Percentiles rank a stretch among this genome's conserved stretches.
phyloP scores from a whole-genome alignment of 2,329 filamentous ascomycete species.

The Trichoderma oligosporum region DNA sequence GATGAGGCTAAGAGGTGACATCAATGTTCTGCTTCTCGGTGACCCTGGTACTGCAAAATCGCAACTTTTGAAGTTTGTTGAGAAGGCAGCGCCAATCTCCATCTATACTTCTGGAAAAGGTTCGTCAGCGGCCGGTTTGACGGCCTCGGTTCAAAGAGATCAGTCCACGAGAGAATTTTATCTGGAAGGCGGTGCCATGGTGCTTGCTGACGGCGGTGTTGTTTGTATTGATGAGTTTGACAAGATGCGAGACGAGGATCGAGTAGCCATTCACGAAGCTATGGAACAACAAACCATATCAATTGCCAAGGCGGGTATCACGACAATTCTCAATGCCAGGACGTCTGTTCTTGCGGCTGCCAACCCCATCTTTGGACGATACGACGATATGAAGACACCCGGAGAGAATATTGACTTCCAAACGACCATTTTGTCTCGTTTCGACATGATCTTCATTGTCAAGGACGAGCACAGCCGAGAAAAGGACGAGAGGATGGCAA shows the following conservation, averaged over 20 bases:
- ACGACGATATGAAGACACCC: constrained; percentile 95
- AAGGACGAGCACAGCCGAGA: constrained; percentile 87
- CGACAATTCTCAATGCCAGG: constrained; percentile 91
- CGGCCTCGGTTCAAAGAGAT: constrained; percentile 92
- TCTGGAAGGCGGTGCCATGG: constrained; percentile 96
- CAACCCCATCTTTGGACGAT: constrained; percentile 95
- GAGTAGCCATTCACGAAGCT: constrained; percentile 97
- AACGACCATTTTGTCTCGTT: constrained; percentile 94
- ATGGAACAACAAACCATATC: constrained; percentile 99
- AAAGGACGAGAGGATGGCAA: constrained; percentile 89
- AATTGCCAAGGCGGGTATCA: constrained; percentile 97
- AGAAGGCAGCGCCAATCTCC: constrained; percentile 91
- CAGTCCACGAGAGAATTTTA: constrained; percentile 93
- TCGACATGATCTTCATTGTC: constrained; percentile 99
- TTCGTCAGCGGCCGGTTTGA: constrained; percentile 94
- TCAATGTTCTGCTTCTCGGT: constrained; percentile 94
- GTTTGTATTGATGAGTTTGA: constrained; percentile 99
- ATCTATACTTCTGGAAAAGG: constrained; percentile 99
- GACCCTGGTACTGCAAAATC: constrained; percentile 98
- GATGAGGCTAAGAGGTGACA: constrained; percentile 96
- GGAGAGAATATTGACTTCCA: constrained; percentile 99
- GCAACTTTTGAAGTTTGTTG: constrained; percentile 93
- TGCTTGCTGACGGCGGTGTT: constrained; percentile 91
- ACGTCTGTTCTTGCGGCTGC: constrained; percentile 94
- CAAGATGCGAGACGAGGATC: constrained; percentile 98